Conservation (phyloP, 805 yeast genomes). For the Wickerhamiella nectarea region DNA sequence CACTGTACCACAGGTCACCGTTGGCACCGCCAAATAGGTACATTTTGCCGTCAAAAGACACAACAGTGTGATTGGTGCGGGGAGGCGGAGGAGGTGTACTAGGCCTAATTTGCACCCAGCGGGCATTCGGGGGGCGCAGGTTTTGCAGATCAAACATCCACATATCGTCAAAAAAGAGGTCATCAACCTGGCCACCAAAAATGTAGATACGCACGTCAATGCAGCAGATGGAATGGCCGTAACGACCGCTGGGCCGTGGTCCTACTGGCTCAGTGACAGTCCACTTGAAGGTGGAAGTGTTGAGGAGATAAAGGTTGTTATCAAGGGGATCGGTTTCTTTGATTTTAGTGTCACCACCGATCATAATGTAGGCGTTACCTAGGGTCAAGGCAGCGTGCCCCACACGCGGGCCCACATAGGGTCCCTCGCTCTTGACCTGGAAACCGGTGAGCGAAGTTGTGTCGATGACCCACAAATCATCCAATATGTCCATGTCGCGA, state of each 20-base stretch:
- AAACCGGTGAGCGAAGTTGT: conserved; percentile 36
- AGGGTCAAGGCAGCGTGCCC: conserved; percentile 88
- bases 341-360: conserved; percentile 89
- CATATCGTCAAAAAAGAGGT: conserved; percentile 66
- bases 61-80: conserved; percentile 82
- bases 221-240: conserved; percentile 84
- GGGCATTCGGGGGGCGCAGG: conserved; percentile 68
- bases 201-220: conserved; percentile 52
- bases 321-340: conserved; percentile 61
- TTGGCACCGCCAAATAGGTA: conserved; percentile 91
- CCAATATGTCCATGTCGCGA: conserved; percentile 81
- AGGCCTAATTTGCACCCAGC: conserved; percentile 66
- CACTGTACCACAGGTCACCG: conserved; percentile 53
- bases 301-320: conserved; percentile 77
- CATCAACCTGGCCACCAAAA: conserved; percentile 92
- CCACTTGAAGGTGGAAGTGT: conserved; percentile 65
- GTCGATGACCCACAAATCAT: conserved; percentile 85
- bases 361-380: conserved; percentile 88
- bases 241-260: conserved; percentile 75
- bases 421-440: conserved; percentile 62
- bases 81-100: conserved; percentile 36
- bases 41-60: conserved; percentile 59
- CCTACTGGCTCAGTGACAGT: conserved; percentile 64
- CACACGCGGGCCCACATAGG: conserved; percentile 71
- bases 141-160: conserved; percentile 77